A percentile compares a stretch with the other conserved stretches of the same genome.
phyloP scores from a whole-genome alignment of 306 rosid species.

The Hylodesmum podocarpum region DNA sequence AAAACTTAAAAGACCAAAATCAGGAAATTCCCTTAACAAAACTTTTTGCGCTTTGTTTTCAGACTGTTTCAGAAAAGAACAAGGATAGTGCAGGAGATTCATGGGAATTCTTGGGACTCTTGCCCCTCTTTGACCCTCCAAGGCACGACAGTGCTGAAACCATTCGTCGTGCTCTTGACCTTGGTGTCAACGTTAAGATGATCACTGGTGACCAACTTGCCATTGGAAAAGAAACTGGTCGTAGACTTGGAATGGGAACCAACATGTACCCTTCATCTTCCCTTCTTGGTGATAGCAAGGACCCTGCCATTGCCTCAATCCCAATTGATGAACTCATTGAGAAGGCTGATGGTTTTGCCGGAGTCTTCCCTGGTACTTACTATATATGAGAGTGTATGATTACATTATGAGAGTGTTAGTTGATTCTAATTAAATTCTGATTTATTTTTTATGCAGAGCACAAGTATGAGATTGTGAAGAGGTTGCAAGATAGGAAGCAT shows the following conservation, averaged over 20 bases:
- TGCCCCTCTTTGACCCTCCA: conserved; percentile 97
- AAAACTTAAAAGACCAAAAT: background rate
- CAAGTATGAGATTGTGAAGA: conserved; percentile 90
- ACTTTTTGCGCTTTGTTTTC: background rate
- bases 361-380: conserved; percentile 84
- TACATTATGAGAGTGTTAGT: too few species aligned
- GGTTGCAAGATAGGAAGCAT: conserved; percentile 72
- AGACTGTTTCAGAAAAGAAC: conserved; percentile 70
- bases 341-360: conserved; percentile 96
- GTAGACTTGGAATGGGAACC: conserved; percentile 98
- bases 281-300: conserved; percentile 74
- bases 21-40: background rate
- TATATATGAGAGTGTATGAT: background rate
- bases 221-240: conserved; percentile 91
- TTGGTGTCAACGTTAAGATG: conserved; percentile 94
- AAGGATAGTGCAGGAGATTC: conserved; percentile 75
- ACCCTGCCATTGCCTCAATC: conserved; percentile 59
- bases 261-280: conserved; percentile 95
- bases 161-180: conserved; percentile 88
- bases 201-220: conserved; percentile 99
- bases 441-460: conserved; percentile 55
- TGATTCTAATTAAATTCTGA: background rate
- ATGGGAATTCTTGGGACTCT: conserved; percentile 85
- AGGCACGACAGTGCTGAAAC: conserved; percentile 98
- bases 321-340: conserved; percentile 88